These are phyloP conservation scores for Pouteria glomerata DNA, from an alignment of 148 eudicot species.

Conservation along the genomic window DNA sequence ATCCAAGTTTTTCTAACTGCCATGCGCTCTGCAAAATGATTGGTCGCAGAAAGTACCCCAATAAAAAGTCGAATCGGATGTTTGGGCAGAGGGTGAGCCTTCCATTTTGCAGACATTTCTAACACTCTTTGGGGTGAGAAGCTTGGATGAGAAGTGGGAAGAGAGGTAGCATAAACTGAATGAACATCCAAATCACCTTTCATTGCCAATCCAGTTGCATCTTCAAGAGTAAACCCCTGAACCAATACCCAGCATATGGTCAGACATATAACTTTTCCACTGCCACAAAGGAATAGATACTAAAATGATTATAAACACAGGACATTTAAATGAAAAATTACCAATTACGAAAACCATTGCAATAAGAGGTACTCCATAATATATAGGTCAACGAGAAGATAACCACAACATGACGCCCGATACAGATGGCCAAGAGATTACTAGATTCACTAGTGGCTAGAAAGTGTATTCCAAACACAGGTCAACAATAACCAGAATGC, in stretches of 20 bases:
- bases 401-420: neutral
- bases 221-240: conserved; percentile 94
- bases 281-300: neutral
- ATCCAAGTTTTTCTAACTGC: conserved; percentile 98
- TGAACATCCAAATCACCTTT: conserved; percentile 86
- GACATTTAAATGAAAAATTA: neutral
- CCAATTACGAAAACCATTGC: neutral
- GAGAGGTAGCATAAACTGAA: conserved; percentile 80
- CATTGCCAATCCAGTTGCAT: conserved; percentile 92
- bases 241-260: conserved; percentile 5
- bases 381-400: neutral
- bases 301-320: neutral
- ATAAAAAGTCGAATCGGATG: conserved; percentile 61
- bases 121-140: conserved; percentile 82
- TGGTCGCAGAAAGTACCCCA: conserved; percentile 93
- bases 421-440: neutral
- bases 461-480: neutral
- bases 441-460: neutral
- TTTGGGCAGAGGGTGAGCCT: conserved; percentile 54
- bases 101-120: conserved; percentile 81
- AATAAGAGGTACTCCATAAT: neutral
- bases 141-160: conserved; percentile 93
- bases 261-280: conserved; percentile 8
- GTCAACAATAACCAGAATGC: neutral
- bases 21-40: conserved; percentile 99